A percentile compares a stretch with the other conserved stretches of the same genome.
Evolutionary conservation across 2,329 filamentous ascomycete species (phyloP).

Genomic region (Penicillium freii): DNA sequence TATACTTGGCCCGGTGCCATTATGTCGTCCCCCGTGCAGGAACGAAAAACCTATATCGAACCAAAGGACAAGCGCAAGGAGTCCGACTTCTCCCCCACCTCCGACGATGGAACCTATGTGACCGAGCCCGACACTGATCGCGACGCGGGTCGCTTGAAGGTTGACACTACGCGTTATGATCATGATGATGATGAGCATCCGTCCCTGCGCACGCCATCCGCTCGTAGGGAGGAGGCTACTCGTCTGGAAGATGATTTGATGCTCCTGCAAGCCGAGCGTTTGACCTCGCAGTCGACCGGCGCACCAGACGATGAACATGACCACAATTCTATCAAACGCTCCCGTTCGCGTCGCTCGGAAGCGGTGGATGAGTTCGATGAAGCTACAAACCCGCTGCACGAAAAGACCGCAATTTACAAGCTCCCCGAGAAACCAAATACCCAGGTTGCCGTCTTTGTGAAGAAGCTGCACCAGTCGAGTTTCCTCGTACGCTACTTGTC

Average conservation of each 20-base stretch:
- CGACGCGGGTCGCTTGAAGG: constrained; percentile 19
- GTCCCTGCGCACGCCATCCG: constrained; percentile 50
- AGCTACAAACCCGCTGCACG: constrained; percentile 67
- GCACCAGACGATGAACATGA: constrained; percentile 30
- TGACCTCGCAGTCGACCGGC: constrained; percentile 49
- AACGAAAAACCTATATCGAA: constrained; percentile 28
- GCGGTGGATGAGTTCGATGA: constrained; percentile 65
- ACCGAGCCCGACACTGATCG: constrained; percentile 20
- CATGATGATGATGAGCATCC: constrained; percentile 6
- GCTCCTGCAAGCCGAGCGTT: constrained; percentile 63
- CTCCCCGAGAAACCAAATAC: constrained; percentile 63
- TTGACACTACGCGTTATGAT: constrained; percentile 31
- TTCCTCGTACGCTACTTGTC: constrained; percentile 67
- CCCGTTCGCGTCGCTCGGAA: constrained; percentile 55
- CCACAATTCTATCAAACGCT: constrained; percentile 49
- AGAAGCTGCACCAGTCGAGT: constrained; percentile 63
- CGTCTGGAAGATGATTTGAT: constrained; percentile 65
- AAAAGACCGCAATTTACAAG: constrained; percentile 63
- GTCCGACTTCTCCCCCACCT: constrained; percentile 26
- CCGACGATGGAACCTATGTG: constrained; percentile 35
- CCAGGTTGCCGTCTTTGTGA: constrained; percentile 62
- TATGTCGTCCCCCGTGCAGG: constrained; percentile 39
- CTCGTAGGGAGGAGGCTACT: constrained; percentile 58
- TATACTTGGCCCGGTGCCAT: constrained; percentile 29
- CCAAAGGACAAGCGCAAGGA: constrained; percentile 27